These are phyloP conservation scores for Ogataea glucozyma DNA, from an alignment of 805 yeast genomes.

Conservation along the genomic window DNA sequence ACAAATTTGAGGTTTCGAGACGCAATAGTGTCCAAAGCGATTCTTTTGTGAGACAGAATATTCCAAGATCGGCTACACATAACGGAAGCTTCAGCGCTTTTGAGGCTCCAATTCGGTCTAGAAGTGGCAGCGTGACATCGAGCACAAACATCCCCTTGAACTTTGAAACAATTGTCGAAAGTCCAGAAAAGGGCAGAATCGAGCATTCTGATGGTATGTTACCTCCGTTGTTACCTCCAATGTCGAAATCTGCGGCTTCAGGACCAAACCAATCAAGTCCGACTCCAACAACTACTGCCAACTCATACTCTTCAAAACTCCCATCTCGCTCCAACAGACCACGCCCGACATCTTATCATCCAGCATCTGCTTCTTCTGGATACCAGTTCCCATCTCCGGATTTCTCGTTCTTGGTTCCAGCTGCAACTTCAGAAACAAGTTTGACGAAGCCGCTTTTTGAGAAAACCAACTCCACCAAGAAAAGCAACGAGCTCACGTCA, in stretches of 20 bases:
- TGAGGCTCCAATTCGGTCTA: conserved; percentile 13
- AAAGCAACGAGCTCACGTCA: conserved; percentile 17
- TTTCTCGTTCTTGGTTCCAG: conserved; percentile 31
- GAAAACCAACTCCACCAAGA: conserved; percentile 17
- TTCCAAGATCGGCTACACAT: conserved; percentile 38
- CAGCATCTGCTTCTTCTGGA: conserved; percentile 45
- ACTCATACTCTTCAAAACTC: conserved; percentile 20
- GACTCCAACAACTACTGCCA: conserved; percentile 41
- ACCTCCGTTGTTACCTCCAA: conserved; percentile 32
- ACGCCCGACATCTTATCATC: conserved; percentile 84
- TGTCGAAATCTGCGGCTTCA: conserved; percentile 20
- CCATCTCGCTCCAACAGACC: conserved; percentile 53
- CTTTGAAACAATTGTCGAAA: conserved; percentile 49
- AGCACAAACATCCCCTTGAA: conserved; percentile 15
- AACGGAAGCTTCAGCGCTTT: conserved; percentile 12
- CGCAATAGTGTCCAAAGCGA: conserved; percentile 33
- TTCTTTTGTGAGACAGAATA: conserved; percentile 15
- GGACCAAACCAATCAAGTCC: conserved; percentile 17
- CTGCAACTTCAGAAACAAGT: conserved; percentile 26
- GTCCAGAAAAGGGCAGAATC: conserved; percentile 35
- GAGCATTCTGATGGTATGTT: conserved; percentile 14
- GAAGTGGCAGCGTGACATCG: conserved; percentile 21
- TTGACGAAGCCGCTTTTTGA: conserved; percentile 23
- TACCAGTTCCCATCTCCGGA: conserved; percentile 32
- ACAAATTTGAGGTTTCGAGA: conserved; percentile 38